Percentiles rank a stretch among this genome's conserved stretches.
Conservation (phyloP, 257 asterid species). For the Nicotiana sylvestris region DNA sequence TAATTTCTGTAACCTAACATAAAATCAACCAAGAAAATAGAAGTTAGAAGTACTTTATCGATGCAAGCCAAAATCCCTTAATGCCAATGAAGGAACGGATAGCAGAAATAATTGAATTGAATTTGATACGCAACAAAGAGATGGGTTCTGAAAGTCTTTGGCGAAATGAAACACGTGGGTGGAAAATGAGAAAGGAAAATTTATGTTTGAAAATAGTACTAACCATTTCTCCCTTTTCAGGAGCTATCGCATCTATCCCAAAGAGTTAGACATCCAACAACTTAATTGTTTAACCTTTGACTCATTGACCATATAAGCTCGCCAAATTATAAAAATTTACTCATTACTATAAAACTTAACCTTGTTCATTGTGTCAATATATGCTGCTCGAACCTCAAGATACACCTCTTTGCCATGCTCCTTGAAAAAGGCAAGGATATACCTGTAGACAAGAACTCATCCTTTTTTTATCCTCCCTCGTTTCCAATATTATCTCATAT, state of each 20-base stretch:
- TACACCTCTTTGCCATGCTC: slow-evolving; percentile 92
- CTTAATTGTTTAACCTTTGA: neutral
- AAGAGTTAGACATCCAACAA: neutral
- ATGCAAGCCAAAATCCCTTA: no score
- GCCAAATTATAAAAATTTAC: neutral
- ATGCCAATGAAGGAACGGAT: no score
- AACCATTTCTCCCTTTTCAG: neutral
- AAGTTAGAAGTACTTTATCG: no score
- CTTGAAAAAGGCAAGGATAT: slow-evolving; percentile 74
- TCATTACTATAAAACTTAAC: slow-evolving; percentile 25
- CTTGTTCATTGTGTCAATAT: slow-evolving; percentile 98
- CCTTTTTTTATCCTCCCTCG: no score
- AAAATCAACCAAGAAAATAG: no score
- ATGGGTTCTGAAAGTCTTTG: neutral
- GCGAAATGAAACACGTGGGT: slow-evolving; percentile 14
- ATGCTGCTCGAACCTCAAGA: slow-evolving; percentile 90
- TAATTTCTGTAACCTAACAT: no score
- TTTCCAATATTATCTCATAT: no score
- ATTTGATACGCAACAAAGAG: no score
- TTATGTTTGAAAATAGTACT: neutral
- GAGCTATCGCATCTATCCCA: neutral
- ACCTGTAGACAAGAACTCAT: slow-evolving; percentile 33
- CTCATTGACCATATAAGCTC: neutral
- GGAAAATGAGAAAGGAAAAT: neutral
- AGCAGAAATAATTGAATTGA: neutral